Base-by-base conservation (phyloP, 2,329 filamentous ascomycete species). In the Sporothrix schenckii region DNA sequence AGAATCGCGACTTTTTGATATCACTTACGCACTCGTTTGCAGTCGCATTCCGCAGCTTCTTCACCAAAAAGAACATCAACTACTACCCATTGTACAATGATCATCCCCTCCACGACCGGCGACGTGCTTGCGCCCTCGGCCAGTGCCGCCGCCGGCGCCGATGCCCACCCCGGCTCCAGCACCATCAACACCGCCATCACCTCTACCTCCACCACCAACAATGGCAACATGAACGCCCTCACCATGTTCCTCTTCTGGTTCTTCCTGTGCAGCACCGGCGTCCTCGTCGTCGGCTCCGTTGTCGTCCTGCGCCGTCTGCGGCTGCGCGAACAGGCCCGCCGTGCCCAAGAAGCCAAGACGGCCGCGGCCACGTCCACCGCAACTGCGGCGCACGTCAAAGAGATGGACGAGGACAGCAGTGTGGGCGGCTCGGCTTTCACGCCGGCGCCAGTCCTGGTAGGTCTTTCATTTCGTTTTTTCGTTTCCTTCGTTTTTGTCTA, bases 231-330 rank as follows among this genome's bases (percentile, higher is more conserved):
- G 56, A 69, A 74, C 70, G 67, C 68, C 16, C 66, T 72, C 61
- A 60, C 65, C 67, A 69, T 72, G 50, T 70, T 74, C 11, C 53
- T 74, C 27, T 73, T 74, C 21, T 71, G 71, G 68, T 71, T 74
- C 67, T 74, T 74, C 39, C 21, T 74, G 61, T 70, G 70, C 68
- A 67, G 66, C 49, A 71, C 72, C 16, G 47, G 54, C 27, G 66
- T 41, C 3, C 49, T 72, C 47, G 72, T 74, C 13, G 39, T 58
- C n/a, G 53, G 56, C 16, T 69, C 68, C 34, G 16, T 70, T 2
- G 27, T 69, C 21, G 47, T 68, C 5, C 60, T 74, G 63, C 72
- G 67, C 41, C 73, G 72, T 2, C 39, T 67, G 27, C 72, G 70
- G 58, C 71, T 47, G 16, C 71, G 70, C 27, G 70, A 70, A 24